Percentiles rank a stretch among this genome's conserved stretches.
Evolutionary conservation across 768 basidiomycete species (phyloP).

Genomic region (Gloeophyllum trabeum): DNA sequence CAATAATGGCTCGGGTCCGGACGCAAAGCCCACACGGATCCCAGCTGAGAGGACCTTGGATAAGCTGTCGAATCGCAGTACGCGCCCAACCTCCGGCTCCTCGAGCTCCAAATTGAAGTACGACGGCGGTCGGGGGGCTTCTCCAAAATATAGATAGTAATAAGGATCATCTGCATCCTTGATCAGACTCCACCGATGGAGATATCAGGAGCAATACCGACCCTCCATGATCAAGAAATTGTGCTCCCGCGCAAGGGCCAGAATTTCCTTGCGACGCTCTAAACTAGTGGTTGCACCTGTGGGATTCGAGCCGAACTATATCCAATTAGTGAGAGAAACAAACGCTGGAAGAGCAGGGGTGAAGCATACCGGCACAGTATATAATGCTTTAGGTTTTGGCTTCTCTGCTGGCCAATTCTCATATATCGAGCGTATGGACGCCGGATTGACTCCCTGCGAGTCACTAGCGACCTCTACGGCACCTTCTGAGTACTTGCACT

Average conservation of each 20-base stretch:
- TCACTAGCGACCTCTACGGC: conserved; percentile 54
- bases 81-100: conserved; percentile 59
- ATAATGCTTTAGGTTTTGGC: conserved; percentile 61
- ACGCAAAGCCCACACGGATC: conserved; percentile 72
- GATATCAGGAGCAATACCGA: conserved; percentile 14
- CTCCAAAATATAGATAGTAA: conserved; percentile 67
- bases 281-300: conserved; percentile 69
- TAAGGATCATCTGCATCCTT: conserved; percentile 64
- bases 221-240: conserved; percentile 83
- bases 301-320: conserved; percentile 86
- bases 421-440: no score
- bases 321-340: no score
- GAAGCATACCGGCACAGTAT: no score
- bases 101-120: conserved; percentile 76
- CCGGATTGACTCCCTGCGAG: conserved; percentile 77
- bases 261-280: conserved; percentile 59
- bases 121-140: conserved; percentile 49
- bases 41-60: conserved; percentile 76
- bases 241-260: conserved; percentile 60
- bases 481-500: no score
- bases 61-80: conserved; percentile 82
- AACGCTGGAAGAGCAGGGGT: no score
- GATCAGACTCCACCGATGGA: background rate
- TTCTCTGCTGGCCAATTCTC: no score
- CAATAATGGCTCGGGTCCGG: conserved; percentile 60